Conservation (phyloP, 1,139 yeast genomes). For the Kodamaea alishanica region DNA sequence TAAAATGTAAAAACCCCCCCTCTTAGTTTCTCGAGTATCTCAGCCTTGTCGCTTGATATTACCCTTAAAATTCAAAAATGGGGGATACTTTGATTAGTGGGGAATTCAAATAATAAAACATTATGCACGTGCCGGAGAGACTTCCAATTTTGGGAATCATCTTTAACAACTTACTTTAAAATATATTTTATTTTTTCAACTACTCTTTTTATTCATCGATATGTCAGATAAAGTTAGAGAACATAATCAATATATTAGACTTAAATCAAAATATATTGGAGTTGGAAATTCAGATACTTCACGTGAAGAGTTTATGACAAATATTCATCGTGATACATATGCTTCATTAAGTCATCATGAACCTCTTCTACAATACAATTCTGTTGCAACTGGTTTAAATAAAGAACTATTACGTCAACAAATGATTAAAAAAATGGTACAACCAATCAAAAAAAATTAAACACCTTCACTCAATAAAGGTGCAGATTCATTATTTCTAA, state of each 20-base stretch:
- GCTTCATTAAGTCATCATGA: conserved; percentile 70
- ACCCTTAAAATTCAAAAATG: too few relatives aligned
- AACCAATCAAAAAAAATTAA: conserved; percentile 1
- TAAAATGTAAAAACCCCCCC: too few relatives aligned
- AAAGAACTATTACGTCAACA: conserved; percentile 44
- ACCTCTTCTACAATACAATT: conserved; percentile 57
- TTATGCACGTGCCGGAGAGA: too few relatives aligned
- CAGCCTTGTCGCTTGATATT: too few relatives aligned
- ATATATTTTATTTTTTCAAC: too few relatives aligned
- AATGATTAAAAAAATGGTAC: conserved; percentile 59
- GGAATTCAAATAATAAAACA: too few relatives aligned
- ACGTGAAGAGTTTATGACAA: conserved; percentile 50
- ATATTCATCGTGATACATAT: conserved; percentile 71
- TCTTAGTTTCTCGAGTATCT: too few relatives aligned
- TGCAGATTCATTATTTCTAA: conserved; percentile 5
- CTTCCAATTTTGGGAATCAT: too few relatives aligned
- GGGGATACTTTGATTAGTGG: too few relatives aligned
- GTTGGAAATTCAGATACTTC: conserved; percentile 70
- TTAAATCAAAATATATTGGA: conserved; percentile 64
- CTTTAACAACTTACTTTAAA: too few relatives aligned
- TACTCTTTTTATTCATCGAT: neutral
- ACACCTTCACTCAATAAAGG: conserved; percentile 7
- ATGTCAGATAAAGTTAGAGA: conserved; percentile 73
- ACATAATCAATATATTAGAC: conserved; percentile 55
- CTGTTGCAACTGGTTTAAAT: conserved; percentile 60